Evolutionary conservation across 2,329 filamentous ascomycete species (phyloP), one percentile per base, ranked within the genome.

Genomic region (Meredithiella fracta): DNA sequence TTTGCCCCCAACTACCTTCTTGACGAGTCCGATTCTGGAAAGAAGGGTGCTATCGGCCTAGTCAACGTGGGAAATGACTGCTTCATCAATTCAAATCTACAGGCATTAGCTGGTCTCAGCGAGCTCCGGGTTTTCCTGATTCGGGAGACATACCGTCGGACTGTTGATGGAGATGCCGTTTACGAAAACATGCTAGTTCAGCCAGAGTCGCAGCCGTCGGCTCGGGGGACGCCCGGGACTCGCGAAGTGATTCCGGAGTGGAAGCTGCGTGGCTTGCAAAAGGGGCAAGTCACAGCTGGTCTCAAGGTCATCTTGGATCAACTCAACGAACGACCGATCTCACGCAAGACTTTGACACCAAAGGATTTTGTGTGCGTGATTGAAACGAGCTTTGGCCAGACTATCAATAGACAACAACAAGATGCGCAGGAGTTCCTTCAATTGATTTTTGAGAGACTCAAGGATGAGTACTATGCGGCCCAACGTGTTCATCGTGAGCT

Each of bases 401-500:
- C 86, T 63, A 94, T 98, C 63, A 96, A 86, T 65, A 78, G 91
- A 55, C 88, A 92, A 65, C 92, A 98, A 69, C 92, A 98, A 68
- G 92, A 98, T 71, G 92, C 92, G 9, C 92, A 98, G 65, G 92
- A 98, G 67, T 96, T 98, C 61, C 70, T 98, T 56, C 92, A 98
- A 70, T 83, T 97, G 52, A 84, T 98, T 11, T 85, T 88, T 2
- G 91, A 98, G 70, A 78, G 91, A 54, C 73, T 98, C 56, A 89
- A 87, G 64, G 92, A 98, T 65, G 92, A 98, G 68, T 95, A 96
- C 64, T 83, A 94, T 65, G 89, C 89, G 3, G 89, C 88, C 1
- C 77, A 79, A 63, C 79, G 84, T 64, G 89, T 87, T 5, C 55
- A 52, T 31, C 55, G 40, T 7, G 40, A 44, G 20, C 40, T 44